Conservation (phyloP, 768 basidiomycete genomes). For the Hirschioporus abietinus region DNA sequence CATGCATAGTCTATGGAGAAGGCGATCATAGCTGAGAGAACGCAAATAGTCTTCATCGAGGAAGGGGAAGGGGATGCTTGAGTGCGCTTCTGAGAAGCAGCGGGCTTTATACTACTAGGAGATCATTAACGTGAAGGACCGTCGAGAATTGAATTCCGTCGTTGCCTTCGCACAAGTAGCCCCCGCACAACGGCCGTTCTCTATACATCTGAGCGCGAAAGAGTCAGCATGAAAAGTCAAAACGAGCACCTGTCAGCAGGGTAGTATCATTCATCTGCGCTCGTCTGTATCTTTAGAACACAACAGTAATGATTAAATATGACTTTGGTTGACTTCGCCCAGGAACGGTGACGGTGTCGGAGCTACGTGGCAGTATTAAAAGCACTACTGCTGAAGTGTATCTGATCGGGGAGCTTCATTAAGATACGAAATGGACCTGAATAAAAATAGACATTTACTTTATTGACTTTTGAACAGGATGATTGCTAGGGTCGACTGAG, state of each 20-base stretch:
- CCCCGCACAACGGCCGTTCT: too few species aligned
- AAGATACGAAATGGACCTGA: background rate
- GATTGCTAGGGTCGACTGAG: background rate
- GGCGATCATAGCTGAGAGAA: background rate
- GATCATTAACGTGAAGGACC: too few species aligned
- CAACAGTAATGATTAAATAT: too few species aligned
- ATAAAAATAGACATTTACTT: background rate
- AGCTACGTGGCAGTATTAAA: background rate
- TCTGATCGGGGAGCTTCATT: background rate
- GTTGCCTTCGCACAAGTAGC: too few species aligned
- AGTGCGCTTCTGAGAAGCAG: background rate
- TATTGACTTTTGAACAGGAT: background rate
- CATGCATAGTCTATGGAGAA: background rate
- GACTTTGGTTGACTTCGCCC: too few species aligned
- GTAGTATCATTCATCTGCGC: too few species aligned
- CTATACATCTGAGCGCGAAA: too few species aligned
- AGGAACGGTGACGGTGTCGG: background rate
- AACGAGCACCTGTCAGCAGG: too few species aligned
- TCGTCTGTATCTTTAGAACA: too few species aligned
- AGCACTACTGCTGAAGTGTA: background rate
- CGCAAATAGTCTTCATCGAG: background rate
- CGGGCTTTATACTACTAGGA: background rate
- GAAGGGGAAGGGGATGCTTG: background rate
- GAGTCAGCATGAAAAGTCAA: too few species aligned
- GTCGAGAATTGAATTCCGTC: too few species aligned